Base-by-base conservation (phyloP, 1,139 yeast genomes). In the Candida gigantensis region DNA sequence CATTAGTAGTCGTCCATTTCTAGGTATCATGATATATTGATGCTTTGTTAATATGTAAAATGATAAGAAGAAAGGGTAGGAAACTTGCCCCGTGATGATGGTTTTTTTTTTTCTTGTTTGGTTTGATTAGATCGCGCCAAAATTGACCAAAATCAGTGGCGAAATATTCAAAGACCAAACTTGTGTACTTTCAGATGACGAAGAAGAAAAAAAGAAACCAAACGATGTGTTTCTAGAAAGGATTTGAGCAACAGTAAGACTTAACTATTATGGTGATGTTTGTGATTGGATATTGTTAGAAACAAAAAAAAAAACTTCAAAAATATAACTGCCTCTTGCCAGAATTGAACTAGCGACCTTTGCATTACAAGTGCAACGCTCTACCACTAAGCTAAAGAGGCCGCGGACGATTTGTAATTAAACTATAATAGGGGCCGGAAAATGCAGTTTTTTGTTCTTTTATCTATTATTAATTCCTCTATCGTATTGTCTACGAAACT, bases 301-400 rank as follows among this genome's bases (percentile, higher is more conserved):
- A 7, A 27, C 12, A 4, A 32, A 28, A 28, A 26, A 28, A 36
- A 42, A 35, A 34, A 45, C 9, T n/a, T 6, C 9, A 21, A 23
- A 53, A 58, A 55, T 49, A 46, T 52, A 46, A 3, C n/a, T 81
- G 88, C 88, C 88, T 69, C 84, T 78, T 82, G 85, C 86, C 90
- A 84, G 90, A 82, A 81, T 83, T 81, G 89, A 83, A 83, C 89
- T 84, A 81, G 85, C 84, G 90, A 83, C 86, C 90, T 82, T 81
- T 82, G 89, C 90, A 83, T 83, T 82, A 82, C 89, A 83, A 82
- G 89, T 83, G 89, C 88, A 82, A 81, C 89, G 90, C 90, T 83
- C 87, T 83, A 83, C 90, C 90, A 82, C 90, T 83, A 81, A 83
- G 89, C 90, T 83, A 83, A 82, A 73, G 75, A 72, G 87, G 87